Base-by-base conservation (phyloP, 805 yeast species). In the Sungouiozyma intestinalis region DNA sequence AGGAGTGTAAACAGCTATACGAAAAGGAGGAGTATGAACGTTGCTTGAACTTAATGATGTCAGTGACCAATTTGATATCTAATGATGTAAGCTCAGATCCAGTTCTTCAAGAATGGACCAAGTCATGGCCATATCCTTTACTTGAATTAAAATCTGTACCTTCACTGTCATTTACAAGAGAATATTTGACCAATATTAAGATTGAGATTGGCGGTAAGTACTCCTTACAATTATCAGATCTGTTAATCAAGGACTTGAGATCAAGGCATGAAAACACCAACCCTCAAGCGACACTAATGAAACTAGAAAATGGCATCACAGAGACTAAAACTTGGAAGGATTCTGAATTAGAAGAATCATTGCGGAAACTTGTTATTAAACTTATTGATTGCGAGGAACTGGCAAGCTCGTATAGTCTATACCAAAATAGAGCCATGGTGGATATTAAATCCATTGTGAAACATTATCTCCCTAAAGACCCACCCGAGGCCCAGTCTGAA, bases 391-490 rank as follows among this genome's bases (percentile, higher is more conserved):
- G 85, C 36, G 80, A 79, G 18, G 77, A 74, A 48, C 56, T 85
- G 20, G 68, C 73, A 1, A 65, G 72, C 13, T 84, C 94, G 0
- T 78, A 81, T 48, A 67, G 69, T 33, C 55, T 66, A 3, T 87
- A 82, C 57, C 84, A 81, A 51, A 90, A 79, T 18, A 69, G 69
- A 16, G 75, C 84, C n/a, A 66, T 79, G 11, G 65, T 70, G 1
- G 95, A 87, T 50, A 69, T 85, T 41, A 86, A 86, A 58, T 70
- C 73, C 13, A 75, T 86, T 14, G 84, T 88, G 33, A 75, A 84
- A 45, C 64, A 64, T 3, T 67, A 75, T 49, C 57, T 87, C 40
- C 95, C 95, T 0, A 68, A 60, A 36, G 76, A 63, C 46, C 21
- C 18, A 3, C 40, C 33, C 17, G 20, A 32, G 16, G 31, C 44